phyloP scores from a whole-genome alignment of 345 rosid species.

The Citropsis articulata region DNA sequence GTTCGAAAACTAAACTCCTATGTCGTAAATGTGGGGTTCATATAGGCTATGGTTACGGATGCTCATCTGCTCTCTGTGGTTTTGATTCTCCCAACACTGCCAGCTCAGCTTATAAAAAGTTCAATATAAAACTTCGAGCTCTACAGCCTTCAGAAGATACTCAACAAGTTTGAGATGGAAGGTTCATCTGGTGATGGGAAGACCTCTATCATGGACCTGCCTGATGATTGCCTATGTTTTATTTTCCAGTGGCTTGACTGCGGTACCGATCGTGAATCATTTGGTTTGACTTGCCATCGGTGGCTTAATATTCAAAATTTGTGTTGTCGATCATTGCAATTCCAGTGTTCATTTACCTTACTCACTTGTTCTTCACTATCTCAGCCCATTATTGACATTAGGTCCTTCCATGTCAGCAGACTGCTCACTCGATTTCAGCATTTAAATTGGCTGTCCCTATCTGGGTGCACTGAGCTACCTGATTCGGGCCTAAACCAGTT shows the following conservation, averaged over 20 bases:
- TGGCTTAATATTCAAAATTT: slow-evolving; percentile 68
- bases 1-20: slow-evolving; percentile 52
- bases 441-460: slow-evolving; percentile 53
- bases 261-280: slow-evolving; percentile 56
- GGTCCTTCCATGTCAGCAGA: slow-evolving; percentile 44
- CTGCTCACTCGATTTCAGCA: slow-evolving; percentile 66
- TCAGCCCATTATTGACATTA: slow-evolving; percentile 27
- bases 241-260: slow-evolving; percentile 51
- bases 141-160: slow-evolving; percentile 52
- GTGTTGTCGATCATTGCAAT: slow-evolving; percentile 47
- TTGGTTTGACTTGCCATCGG: slow-evolving; percentile 66
- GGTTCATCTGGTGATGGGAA: slow-evolving; percentile 25
- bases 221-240: slow-evolving; percentile 70
- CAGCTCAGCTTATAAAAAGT: slow-evolving; percentile 39
- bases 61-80: slow-evolving; percentile 54
- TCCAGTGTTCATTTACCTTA: slow-evolving; percentile 47
- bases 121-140: slow-evolving; percentile 47
- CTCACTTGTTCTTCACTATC: slow-evolving; percentile 31
- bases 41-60: slow-evolving; percentile 58
- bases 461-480: slow-evolving; percentile 57
- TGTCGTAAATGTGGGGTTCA: slow-evolving; percentile 65
- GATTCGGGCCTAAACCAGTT: slow-evolving; percentile 54
- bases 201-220: slow-evolving; percentile 50
- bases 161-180: slow-evolving; percentile 42
- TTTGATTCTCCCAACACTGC: slow-evolving; percentile 46